These are phyloP conservation scores for Claviceps purpurea DNA, from an alignment of 2,329 filamentous ascomycete species.

Conservation along the genomic window DNA sequence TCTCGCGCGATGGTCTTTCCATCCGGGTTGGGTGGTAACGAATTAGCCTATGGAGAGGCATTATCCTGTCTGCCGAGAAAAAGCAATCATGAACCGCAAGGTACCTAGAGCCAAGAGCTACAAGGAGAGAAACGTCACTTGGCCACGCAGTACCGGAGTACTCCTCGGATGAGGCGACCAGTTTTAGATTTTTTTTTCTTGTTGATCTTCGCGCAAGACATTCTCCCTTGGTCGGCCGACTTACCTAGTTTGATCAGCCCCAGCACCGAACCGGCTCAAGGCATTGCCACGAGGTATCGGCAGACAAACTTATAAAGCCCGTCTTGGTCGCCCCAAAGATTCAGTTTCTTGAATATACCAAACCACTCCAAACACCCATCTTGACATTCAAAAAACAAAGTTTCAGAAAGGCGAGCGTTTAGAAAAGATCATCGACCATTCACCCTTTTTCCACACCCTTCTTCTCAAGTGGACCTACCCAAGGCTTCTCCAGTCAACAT, in stretches of 20 bases:
- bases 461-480: neutral
- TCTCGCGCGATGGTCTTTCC: neutral
- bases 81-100: neutral
- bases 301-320: neutral
- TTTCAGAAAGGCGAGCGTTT: neutral
- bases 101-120: neutral
- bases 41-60: neutral
- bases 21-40: neutral
- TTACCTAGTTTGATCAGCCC: neutral
- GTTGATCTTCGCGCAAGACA: neutral
- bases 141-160: neutral
- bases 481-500: conserved; percentile 1
- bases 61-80: neutral
- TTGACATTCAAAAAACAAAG: neutral
- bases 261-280: neutral
- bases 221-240: neutral
- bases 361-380: neutral
- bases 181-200: neutral
- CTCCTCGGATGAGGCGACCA: neutral
- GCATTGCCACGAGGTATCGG: neutral
- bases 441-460: neutral
- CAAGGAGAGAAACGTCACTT: neutral
- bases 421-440: neutral
- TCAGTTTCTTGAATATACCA: neutral
- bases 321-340: neutral